A percentile compares a stretch with the other conserved stretches of the same genome.
These are phyloP conservation scores for Arabidopsis thaliana DNA, from an alignment of 345 rosid species.

Conservation along the genomic window TAIR10.1 NC_003071.7:18107501-18108000, in stretches of 20 bases:
- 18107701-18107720: too few species aligned
- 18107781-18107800: background rate
- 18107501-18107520: slow-evolving; percentile 36
- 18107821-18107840: background rate
- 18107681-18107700: too few species aligned
- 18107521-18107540: slow-evolving; percentile 23
- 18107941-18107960: background rate
- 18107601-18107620: background rate
- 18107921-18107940: background rate
- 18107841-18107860: background rate
- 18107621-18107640: background rate
- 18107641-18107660: background rate
- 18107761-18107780: background rate
- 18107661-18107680: background rate
- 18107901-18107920: background rate
- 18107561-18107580: background rate
- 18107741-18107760: background rate
- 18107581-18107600: background rate
- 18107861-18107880: background rate
- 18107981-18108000: slow-evolving; percentile 29
- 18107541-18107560: background rate
- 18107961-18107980: slow-evolving; percentile 10
- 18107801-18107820: background rate
- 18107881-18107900: background rate
- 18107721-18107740: too few species aligned